Evolutionary conservation across 352 stramenopile genomes (phyloP).

Genomic region (Thraustotheca clavata): DNA sequence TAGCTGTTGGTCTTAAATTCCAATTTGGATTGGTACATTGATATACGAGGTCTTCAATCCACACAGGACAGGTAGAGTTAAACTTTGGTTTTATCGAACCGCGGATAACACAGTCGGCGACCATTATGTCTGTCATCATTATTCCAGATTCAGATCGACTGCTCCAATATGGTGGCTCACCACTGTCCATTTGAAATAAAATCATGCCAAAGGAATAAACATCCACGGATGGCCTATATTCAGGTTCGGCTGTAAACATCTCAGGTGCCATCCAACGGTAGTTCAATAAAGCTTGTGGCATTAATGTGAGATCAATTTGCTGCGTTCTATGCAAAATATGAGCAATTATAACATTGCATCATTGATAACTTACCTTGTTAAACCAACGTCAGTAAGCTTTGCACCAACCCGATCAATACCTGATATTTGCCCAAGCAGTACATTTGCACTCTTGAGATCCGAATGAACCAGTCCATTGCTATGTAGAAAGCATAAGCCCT

Average conservation of each 20-base stretch:
- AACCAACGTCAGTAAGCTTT: constrained; percentile 66
- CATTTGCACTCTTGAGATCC: constrained; percentile 59
- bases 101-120: constrained; percentile 24
- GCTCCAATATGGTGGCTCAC: constrained; percentile 10
- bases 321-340: neutral
- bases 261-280: constrained; percentile 47
- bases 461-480: constrained; percentile 54
- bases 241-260: constrained; percentile 53
- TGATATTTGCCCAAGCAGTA: constrained; percentile 32
- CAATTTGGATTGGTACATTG: neutral
- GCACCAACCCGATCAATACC: constrained; percentile 39
- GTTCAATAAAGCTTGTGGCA: constrained; percentile 44
- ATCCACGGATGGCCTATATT: constrained; percentile 41
- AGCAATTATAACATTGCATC: no score
- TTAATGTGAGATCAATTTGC: constrained; percentile 23
- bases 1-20: constrained; percentile 1
- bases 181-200: constrained; percentile 60
- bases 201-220: constrained; percentile 64
- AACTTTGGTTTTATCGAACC: constrained; percentile 6
- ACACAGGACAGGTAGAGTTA: constrained; percentile 1
- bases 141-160: neutral
- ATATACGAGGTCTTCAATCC: constrained; percentile 2
- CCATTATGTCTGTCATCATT: neutral
- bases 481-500: constrained; percentile 65
- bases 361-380: constrained; percentile 39